Base-by-base conservation (phyloP, 2,329 filamentous ascomycete species). In the Neopestalotiopsis sp. region DNA sequence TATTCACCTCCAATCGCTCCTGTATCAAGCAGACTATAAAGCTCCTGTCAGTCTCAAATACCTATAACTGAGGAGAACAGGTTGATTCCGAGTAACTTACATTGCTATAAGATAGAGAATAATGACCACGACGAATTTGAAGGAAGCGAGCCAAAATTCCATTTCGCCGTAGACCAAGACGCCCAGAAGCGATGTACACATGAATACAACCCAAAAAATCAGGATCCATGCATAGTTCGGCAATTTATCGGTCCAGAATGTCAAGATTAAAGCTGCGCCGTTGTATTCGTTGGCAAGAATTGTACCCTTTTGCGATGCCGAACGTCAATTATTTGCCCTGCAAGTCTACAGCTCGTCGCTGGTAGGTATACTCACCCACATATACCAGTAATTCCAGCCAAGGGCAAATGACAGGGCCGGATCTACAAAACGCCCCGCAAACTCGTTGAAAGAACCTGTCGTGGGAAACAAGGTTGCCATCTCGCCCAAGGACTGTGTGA, bases 401-500 rank as follows among this genome's bases (percentile, higher is more conserved):
- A 87, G 75, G 6, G 81, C 82, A 62, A 86, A 84, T 1, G 81
- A 79, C 40, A 86, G 77, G 0, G 83, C 81, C 56, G 83, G 81
- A 61, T 86, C 85, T 24, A 87, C 79, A 67, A 88, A 86, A 2
- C 86, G 80, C 20, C 84, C 83, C 0, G 85, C 85, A 58, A 87
- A 81, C 40, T 83, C 82, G 40, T 84, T 84, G 72, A 88, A 87
- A 0, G 84, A 83, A 6, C 86, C 63, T 2, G 45, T 65, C 4
- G 45, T 82, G 0, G 86, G 86, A 56, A 86, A 86, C 1, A 87
- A 73, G 0, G 86, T 88, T 1, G 86, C 83, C 79, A 88, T 81
- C 73, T 89, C 87, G n/a, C 86, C 87, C 6, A 88, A 75, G 1
- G 82, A 84, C 78, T 88, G 86, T 80, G 85, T 88, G 67, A 78